Evolutionary conservation across 495 filamentous ascomycete species (phyloP).

Genomic region (Hypoxylon trugodes): DNA sequence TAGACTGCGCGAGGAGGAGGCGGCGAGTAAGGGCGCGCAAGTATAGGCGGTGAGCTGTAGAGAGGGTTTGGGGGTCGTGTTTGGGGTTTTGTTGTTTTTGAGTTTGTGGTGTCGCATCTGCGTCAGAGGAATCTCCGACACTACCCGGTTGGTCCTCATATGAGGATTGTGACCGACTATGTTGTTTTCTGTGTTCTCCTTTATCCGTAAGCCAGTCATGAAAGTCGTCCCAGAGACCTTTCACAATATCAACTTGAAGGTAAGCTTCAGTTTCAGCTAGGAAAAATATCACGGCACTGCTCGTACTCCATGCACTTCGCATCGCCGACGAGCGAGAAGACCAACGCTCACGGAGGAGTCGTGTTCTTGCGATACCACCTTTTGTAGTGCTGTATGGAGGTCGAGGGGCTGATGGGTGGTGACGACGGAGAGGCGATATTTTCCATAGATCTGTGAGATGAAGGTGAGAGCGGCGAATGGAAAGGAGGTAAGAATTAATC

Average conservation of each 20-base stretch:
- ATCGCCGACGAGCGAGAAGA: constrained; percentile 68
- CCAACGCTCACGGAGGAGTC: constrained; percentile 64
- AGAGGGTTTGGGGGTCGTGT: constrained; percentile 83
- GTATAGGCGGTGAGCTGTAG: constrained; percentile 79
- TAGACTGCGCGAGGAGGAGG: constrained; percentile 72
- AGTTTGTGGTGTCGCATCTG: constrained; percentile 3
- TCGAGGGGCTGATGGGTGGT: constrained; percentile 73
- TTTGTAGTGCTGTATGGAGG: constrained; percentile 68
- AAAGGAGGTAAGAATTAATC: constrained; percentile 86
- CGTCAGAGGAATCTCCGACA: not conserved
- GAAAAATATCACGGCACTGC: constrained; percentile 84
- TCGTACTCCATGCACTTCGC: constrained; percentile 85
- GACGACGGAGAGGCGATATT: constrained; percentile 75
- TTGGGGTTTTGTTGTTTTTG: constrained; percentile 27
- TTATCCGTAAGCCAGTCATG: constrained; percentile 56
- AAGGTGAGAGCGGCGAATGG: constrained; percentile 82
- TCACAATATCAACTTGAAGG: constrained; percentile 88
- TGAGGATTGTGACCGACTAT: constrained; percentile 8
- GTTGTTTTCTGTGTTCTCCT: constrained; percentile 30
- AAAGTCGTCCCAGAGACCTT: constrained; percentile 77
- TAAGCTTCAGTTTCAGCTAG: constrained; percentile 85
- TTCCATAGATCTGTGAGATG: constrained; percentile 86
- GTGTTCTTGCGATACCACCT: constrained; percentile 63
- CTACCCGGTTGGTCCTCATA: not conserved
- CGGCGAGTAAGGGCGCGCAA: constrained; percentile 70